Conservation (phyloP, 2,329 filamentous ascomycete species). For the Didymella keratinophila region DNA sequence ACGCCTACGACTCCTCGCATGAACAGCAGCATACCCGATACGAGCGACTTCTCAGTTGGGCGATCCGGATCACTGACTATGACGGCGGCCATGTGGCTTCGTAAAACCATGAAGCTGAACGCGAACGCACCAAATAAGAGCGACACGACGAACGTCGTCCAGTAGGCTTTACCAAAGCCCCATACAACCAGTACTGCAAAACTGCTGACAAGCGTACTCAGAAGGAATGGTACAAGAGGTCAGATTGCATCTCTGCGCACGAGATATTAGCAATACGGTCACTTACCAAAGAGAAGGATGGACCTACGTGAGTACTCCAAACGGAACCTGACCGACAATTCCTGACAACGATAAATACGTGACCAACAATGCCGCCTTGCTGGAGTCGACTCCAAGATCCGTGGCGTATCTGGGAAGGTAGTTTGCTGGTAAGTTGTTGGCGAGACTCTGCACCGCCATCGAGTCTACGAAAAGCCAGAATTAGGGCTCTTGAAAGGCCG, state of each 20-base stretch:
- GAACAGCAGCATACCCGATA: constrained; percentile 5
- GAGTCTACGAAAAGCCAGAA: background rate
- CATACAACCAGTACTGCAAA: background rate
- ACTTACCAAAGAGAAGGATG: no score
- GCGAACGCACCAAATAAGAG: constrained; percentile 5
- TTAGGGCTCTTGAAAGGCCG: background rate
- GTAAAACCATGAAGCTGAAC: constrained; percentile 6
- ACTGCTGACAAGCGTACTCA: constrained; percentile 4
- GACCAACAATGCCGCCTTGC: background rate
- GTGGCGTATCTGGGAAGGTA: constrained; percentile 6
- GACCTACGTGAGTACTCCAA: constrained; percentile 4
- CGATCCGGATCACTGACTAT: background rate
- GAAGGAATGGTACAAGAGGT: constrained; percentile 4
- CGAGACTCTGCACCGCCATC: constrained; percentile 1
- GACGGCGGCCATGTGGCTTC: constrained; percentile 2
- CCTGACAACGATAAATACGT: constrained; percentile 3
- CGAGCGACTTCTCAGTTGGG: background rate
- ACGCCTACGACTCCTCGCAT: background rate
- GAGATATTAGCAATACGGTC: background rate
- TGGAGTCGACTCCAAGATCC: background rate
- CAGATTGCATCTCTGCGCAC: constrained; percentile 2
- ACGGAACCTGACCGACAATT: background rate
- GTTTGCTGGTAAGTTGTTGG: background rate
- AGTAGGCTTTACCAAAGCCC: constrained; percentile 3
- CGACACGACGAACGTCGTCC: constrained; percentile 2